Percentiles rank a stretch among this genome's conserved stretches.
These are phyloP conservation scores for Eutypella sp. DNA, from an alignment of 2,329 filamentous ascomycete species.

Conservation along the genomic window DNA sequence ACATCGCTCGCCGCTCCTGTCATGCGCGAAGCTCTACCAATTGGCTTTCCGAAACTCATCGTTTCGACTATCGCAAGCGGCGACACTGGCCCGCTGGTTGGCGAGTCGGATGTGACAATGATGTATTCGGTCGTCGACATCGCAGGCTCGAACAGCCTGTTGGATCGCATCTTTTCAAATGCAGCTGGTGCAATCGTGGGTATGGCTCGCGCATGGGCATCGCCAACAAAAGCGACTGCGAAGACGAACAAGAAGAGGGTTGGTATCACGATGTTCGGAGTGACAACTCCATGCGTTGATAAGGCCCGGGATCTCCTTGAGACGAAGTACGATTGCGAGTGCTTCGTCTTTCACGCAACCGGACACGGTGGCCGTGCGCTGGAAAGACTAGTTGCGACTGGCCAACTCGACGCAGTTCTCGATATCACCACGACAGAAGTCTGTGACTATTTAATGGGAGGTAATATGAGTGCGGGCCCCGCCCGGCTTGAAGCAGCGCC, in stretches of 20 bases:
- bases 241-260: conserved; percentile 41
- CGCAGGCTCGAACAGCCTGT: conserved; percentile 57
- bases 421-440: conserved; percentile 71
- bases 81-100: conserved; percentile 59
- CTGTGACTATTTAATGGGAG: conserved; percentile 58
- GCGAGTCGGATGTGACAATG: conserved; percentile 63
- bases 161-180: conserved; percentile 55
- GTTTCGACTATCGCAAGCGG: conserved; percentile 66
- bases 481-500: conserved; percentile 53
- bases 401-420: conserved; percentile 58
- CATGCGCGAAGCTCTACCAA: conserved; percentile 56
- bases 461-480: conserved; percentile 56
- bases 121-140: conserved; percentile 70
- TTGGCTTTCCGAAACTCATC: conserved; percentile 66
- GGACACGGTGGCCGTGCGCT: conserved; percentile 64
- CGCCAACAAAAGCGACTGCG: conserved; percentile 1
- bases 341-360: conserved; percentile 65
- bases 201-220: conserved; percentile 46
- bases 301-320: conserved; percentile 47
- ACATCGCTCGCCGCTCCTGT: conserved; percentile 55
- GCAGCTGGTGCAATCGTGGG: conserved; percentile 57
- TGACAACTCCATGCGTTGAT: conserved; percentile 63
- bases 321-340: conserved; percentile 42
- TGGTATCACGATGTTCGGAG: conserved; percentile 70
- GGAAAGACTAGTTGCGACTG: conserved; percentile 57